A percentile compares a stretch with the other conserved stretches of the same genome.
phyloP scores from a whole-genome alignment of 2,329 filamentous ascomycete genomes.

The Beauveria varroae region DNA sequence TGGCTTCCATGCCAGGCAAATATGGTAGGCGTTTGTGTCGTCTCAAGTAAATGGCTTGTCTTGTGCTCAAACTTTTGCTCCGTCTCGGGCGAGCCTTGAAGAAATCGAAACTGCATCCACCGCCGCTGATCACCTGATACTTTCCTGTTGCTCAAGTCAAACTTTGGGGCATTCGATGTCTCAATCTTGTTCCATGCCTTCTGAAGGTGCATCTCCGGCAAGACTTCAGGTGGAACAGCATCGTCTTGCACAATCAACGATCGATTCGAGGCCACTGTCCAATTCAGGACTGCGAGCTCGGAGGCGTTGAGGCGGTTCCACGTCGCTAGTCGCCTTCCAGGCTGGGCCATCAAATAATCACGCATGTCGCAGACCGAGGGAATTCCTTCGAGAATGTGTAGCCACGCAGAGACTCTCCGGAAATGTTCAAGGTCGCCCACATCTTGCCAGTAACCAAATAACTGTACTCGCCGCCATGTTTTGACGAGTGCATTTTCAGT shows the following conservation, averaged over 20 bases:
- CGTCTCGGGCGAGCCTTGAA: constrained; percentile 82
- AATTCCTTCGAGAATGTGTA: constrained; percentile 47
- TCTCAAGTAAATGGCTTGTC: constrained; percentile 46
- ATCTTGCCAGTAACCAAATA: constrained; percentile 20
- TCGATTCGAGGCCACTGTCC: constrained; percentile 85
- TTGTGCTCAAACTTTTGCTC: constrained; percentile 62
- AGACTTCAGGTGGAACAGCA: constrained; percentile 16
- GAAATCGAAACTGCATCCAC: constrained; percentile 79
- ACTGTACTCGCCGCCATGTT: background rate
- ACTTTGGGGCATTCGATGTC: constrained; percentile 32
- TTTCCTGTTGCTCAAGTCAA: too few relatives aligned
- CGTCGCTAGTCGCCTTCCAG: constrained; percentile 32
- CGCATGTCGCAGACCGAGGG: constrained; percentile 55
- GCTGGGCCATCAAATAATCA: constrained; percentile 34
- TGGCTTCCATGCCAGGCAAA: constrained; percentile 83
- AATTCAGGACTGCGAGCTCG: constrained; percentile 63
- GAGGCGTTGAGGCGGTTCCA: constrained; percentile 54
- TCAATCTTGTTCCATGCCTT: constrained; percentile 36
- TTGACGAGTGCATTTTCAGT: too few relatives aligned
- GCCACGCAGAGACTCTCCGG: constrained; percentile 21
- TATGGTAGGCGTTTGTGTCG: constrained; percentile 53
- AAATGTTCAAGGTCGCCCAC: constrained; percentile 16
- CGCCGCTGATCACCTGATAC: too few relatives aligned
- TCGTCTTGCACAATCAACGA: constrained; percentile 78
- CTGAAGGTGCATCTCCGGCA: background rate